These are phyloP conservation scores for Sclerotinia subarctica DNA, from an alignment of 2,329 filamentous ascomycete genomes.

Conservation along the genomic window DNA sequence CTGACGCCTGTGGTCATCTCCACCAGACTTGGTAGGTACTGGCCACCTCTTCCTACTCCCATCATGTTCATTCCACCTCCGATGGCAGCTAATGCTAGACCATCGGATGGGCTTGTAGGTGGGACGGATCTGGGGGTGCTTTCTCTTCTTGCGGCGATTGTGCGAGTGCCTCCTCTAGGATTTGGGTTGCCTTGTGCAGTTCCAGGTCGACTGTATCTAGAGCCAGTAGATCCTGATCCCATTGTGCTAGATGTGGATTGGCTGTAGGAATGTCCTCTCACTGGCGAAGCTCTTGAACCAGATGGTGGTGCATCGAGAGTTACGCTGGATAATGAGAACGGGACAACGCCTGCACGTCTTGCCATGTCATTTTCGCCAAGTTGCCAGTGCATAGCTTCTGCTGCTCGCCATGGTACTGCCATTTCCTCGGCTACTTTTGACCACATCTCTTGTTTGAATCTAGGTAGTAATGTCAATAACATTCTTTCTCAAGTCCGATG, in stretches of 20 bases:
- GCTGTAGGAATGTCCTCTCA: slow-evolving; percentile 34
- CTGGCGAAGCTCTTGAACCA: slow-evolving; percentile 46
- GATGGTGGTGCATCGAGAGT: slow-evolving; percentile 46
- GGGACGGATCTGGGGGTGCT: slow-evolving; percentile 38
- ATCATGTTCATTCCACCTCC: slow-evolving; percentile 31
- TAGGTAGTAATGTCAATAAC: slow-evolving; percentile 41
- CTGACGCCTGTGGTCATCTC: slow-evolving; percentile 63
- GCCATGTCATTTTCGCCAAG: slow-evolving; percentile 94
- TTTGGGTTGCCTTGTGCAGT: slow-evolving; percentile 27
- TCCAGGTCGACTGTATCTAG: slow-evolving; percentile 31
- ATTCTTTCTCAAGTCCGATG: neutral
- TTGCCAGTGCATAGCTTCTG: slow-evolving; percentile 98
- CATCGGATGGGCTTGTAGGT: slow-evolving; percentile 42
- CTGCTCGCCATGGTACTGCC: slow-evolving; percentile 90
- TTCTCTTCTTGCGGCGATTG: slow-evolving; percentile 37
- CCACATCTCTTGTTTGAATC: slow-evolving; percentile 99
- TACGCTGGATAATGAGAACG: slow-evolving; percentile 68
- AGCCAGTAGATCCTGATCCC: slow-evolving; percentile 22
- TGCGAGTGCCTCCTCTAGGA: slow-evolving; percentile 27
- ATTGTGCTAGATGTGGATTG: slow-evolving; percentile 33
- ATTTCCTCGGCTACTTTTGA: slow-evolving; percentile 92
- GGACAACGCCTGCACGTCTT: slow-evolving; percentile 80
- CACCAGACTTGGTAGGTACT: slow-evolving; percentile 56
- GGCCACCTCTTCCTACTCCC: slow-evolving; percentile 31
- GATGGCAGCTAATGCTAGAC: slow-evolving; percentile 37